These are phyloP conservation scores for Scedosporium boydii DNA, from an alignment of 2,329 filamentous ascomycete genomes.

Conservation along the genomic window DNA sequence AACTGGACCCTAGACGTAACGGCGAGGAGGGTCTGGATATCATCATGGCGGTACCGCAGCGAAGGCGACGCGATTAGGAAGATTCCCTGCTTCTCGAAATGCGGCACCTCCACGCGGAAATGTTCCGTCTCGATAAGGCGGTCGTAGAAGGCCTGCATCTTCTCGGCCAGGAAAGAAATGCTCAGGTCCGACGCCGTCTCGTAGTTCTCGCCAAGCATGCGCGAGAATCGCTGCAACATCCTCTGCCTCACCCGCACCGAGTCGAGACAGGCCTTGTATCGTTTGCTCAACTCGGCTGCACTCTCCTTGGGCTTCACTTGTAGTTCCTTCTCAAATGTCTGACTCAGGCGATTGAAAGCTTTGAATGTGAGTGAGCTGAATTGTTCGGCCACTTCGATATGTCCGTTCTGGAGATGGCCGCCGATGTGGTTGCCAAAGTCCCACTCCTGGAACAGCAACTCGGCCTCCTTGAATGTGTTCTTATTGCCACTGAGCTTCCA, in stretches of 20 bases:
- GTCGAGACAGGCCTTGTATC: slow-evolving; percentile 91
- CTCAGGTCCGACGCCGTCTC: slow-evolving; percentile 96
- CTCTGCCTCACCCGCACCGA: slow-evolving; percentile 92
- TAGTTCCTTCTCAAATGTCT: slow-evolving; percentile 86
- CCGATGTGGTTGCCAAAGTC: slow-evolving; percentile 93
- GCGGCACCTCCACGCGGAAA: slow-evolving; percentile 69
- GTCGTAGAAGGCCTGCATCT: slow-evolving; percentile 69
- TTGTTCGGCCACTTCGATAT: slow-evolving; percentile 95
- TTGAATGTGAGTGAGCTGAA: slow-evolving; percentile 93
- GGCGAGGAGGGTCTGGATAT: slow-evolving; percentile 78
- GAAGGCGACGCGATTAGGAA: slow-evolving; percentile 79
- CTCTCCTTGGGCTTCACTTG: slow-evolving; percentile 77
- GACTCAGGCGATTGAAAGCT: slow-evolving; percentile 76
- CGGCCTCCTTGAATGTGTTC: slow-evolving; percentile 98
- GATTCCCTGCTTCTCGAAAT: slow-evolving; percentile 63
- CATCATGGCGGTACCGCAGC: slow-evolving; percentile 63
- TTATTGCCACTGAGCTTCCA: slow-evolving; percentile 97
- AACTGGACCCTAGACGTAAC: slow-evolving; percentile 48
- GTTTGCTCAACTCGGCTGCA: slow-evolving; percentile 83
- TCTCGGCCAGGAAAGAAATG: slow-evolving; percentile 59
- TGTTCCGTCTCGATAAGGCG: slow-evolving; percentile 74
- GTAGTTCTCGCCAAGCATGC: slow-evolving; percentile 84
- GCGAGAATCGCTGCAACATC: slow-evolving; percentile 91
- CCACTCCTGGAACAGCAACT: slow-evolving; percentile 96
- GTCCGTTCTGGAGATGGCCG: slow-evolving; percentile 80